Evolutionary conservation across 352 stramenopile species (phyloP).

Genomic region (Phytophthora europaea): DNA sequence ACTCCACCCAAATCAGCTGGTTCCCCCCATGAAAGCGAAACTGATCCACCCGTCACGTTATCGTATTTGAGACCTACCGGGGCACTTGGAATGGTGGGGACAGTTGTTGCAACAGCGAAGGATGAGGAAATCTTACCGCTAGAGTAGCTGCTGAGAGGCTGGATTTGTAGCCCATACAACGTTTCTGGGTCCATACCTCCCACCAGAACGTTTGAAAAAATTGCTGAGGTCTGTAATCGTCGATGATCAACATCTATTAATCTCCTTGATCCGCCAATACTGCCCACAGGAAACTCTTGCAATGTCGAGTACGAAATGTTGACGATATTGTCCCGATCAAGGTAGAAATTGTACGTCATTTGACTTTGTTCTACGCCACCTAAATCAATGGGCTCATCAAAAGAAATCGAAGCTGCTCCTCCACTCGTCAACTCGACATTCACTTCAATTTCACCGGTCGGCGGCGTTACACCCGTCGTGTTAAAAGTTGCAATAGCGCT

Average conservation of each 20-base stretch:
- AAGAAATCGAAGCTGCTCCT: conserved; percentile 55
- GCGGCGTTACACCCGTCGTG: conserved; percentile 43
- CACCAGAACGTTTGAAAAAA: conserved; percentile 40
- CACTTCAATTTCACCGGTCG: conserved; percentile 44
- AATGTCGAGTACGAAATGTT: conserved; percentile 56
- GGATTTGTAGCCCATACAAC: conserved; percentile 65
- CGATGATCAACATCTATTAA: conserved; percentile 18
- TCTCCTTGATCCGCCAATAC: conserved; percentile 13
- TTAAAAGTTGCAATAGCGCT: conserved; percentile 45
- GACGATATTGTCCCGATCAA: conserved; percentile 43
- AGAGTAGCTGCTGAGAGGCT: conserved; percentile 34
- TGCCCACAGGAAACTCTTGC: background rate
- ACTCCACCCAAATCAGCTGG: conserved; percentile 59
- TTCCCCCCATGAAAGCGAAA: conserved; percentile 49
- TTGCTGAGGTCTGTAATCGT: conserved; percentile 6
- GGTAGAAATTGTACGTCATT: conserved; percentile 62
- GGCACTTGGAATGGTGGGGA: conserved; percentile 40
- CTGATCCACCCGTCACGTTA: conserved; percentile 44
- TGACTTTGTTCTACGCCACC: conserved; percentile 44
- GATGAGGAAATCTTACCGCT: conserved; percentile 34
- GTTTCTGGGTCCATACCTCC: conserved; percentile 58
- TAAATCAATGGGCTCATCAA: conserved; percentile 66
- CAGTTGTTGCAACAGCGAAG: conserved; percentile 40
- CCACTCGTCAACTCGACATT: conserved; percentile 43
- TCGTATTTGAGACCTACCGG: conserved; percentile 33